Base-by-base conservation (phyloP, 495 filamentous ascomycete species). In the Hyaloscypha hepaticicola region DNA sequence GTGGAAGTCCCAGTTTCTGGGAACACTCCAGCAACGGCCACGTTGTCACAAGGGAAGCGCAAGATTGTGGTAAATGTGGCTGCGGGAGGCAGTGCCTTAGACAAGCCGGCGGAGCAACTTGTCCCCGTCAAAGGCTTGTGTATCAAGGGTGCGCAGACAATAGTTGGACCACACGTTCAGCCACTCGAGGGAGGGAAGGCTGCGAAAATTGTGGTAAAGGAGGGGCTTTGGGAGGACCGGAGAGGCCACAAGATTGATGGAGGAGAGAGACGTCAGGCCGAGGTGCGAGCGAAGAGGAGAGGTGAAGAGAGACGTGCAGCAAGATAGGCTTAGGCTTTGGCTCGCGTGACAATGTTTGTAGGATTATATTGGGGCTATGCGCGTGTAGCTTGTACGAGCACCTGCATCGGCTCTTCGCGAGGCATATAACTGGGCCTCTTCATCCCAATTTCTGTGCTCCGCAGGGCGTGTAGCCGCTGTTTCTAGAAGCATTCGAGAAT, bases 231-330 rank as follows among this genome's bases (percentile, higher is more conserved):
- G 93, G 93, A 96, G 78, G 80, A 90, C 69, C 81, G 77, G 71
- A 82, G 89, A 62, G 95, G 95, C 45, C 84, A 85, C 52, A 99
- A 98, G 85, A 85, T 97, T 65, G 95, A 99, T 81, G 95, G 95
- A 71, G 95, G 95, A 81, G 95, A 99, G 79, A 85, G 95, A 74
- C 85, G 96, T 74, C 87, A 84, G 77, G 88, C 87, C 21, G 89
- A 96, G 77, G 88, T 98, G 51, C 81, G 91, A 72, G 83, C 87
- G 27, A 91, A 90, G 82, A 82, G 83, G 72, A 63, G 69, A 58
- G 65, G 61, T 59, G 71, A 70, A 41, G 68, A 66, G 52, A 69
- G 52, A 34, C 56, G 58, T 50, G 63, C 63, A 45, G 63, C 63
- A 9, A 63, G 63, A 51, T 64, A 65, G 62, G 45, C 21, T 27